Evolutionary conservation across 192 early-diverging fungal species (phyloP).

Genomic region (Gonapodya prolifera): DNA sequence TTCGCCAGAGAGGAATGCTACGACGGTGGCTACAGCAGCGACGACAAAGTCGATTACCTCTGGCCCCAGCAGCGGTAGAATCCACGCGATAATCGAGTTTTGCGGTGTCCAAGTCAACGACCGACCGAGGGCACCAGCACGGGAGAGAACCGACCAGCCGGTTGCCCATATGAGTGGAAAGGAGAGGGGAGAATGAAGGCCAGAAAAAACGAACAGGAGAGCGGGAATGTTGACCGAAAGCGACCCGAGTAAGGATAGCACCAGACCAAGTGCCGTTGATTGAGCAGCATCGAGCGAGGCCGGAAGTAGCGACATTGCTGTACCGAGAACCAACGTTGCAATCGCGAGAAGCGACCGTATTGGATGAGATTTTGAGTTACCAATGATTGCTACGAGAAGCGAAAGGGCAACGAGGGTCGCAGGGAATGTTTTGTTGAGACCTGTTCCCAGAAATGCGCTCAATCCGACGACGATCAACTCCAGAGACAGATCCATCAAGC

Average conservation of each 20-base stretch:
- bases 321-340: not conserved
- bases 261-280: not conserved
- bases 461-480: not conserved
- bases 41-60: not conserved
- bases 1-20: not conserved
- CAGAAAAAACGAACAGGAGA: not conserved
- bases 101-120: not conserved
- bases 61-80: not conserved
- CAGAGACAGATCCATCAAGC: not conserved
- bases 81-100: not conserved
- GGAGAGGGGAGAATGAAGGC: not conserved
- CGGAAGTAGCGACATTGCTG: not conserved
- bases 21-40: not conserved
- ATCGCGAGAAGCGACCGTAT: not conserved
- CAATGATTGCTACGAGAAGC: not conserved
- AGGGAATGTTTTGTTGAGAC: not conserved
- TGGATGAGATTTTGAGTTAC: not conserved
- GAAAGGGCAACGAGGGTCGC: not conserved
- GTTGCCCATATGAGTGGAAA: not conserved
- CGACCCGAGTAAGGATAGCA: not conserved
- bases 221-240: not conserved
- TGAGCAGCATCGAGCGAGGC: not conserved
- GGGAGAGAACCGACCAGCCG: not conserved
- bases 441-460: not conserved
- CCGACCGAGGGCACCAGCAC: not conserved